Evolutionary conservation across 2,329 filamentous ascomycete genomes (phyloP), one percentile per base, ranked within the genome.

Genomic region (Gaeumannomyces tritici): DNA sequence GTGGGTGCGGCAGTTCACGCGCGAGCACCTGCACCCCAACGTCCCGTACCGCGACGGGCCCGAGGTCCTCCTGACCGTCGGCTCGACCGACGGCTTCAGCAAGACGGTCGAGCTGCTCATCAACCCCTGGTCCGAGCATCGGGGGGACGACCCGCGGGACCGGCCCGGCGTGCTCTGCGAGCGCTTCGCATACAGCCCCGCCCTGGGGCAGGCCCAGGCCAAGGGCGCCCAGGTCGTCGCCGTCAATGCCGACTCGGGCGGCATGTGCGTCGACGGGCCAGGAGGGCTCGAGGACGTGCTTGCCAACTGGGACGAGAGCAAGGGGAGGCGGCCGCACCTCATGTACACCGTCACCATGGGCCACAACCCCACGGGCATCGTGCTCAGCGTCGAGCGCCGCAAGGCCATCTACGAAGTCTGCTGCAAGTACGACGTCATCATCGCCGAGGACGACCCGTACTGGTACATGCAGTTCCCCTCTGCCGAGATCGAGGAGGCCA

Each of bases 401-500:
- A 89, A 84, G 69, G 86, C 92, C 61, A 82, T 97, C 31, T 97
- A 97, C 71, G 84, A 82, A 24, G 73, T 97, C 18, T 95, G 90
- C 75, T 86, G 86, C 72, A 84, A 88, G 71, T 96, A 91, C 76
- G 92, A 97, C 73, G 83, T 97, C 65, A 84, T 97, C 69, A 96
- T 97, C 66, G 77, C 96, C 65, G 93, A 98, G 74, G 93, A 98
- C 69, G 93, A 97, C 65, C 93, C 93, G 7, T 97, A 97, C 77
- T 97, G 91, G 90, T 93, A 95, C 73, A 80, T 98, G 11, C 93
- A 97, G 73, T 97, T 85, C 74, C 91, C 91, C 0, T 89, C 89
- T 0, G 87, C 89, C 0, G 83, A 78, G 61, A 58, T 71, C 29
- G 74, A 75, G 59, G 77, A 84, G 70, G 78, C 83, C 68, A 78